Evolutionary conservation across 805 yeast genomes (phyloP).

Genomic region (Nakazawaea molendinolei): DNA sequence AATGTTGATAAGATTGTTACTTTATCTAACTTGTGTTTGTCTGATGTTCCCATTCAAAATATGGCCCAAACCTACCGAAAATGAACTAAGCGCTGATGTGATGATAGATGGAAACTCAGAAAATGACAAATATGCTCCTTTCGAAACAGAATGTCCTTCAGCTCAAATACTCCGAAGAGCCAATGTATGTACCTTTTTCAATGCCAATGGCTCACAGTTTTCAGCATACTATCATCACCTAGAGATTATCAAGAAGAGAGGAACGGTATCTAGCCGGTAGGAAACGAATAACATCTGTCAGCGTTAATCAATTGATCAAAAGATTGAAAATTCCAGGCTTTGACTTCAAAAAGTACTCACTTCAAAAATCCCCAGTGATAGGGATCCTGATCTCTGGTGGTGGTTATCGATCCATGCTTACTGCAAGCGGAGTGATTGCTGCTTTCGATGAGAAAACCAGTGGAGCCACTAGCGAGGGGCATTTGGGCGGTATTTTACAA

Average conservation of each 20-base stretch:
- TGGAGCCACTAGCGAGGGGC: conserved; percentile 22
- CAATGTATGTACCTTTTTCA: conserved; percentile 15
- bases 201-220: neutral
- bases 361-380: conserved; percentile 19
- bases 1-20: too few relatives aligned
- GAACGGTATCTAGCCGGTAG: conserved; percentile 18
- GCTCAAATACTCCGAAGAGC: conserved; percentile 18
- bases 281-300: conserved; percentile 17
- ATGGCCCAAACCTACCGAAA: too few relatives aligned
- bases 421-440: conserved; percentile 47
- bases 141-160: conserved; percentile 21
- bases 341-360: conserved; percentile 10
- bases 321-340: conserved; percentile 21
- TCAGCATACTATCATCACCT: conserved; percentile 13
- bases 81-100: neutral
- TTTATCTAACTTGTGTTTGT: too few relatives aligned
- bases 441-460: conserved; percentile 44
- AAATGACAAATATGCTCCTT: conserved; percentile 18
- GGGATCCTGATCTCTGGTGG: conserved; percentile 45
- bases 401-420: conserved; percentile 53
- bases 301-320: conserved; percentile 17
- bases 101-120: neutral
- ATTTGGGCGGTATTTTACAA: conserved; percentile 48
- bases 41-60: too few relatives aligned
- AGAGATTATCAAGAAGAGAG: conserved; percentile 15